Base-by-base conservation (phyloP, 2,329 filamentous ascomycete genomes). In the Shiraia sp. region DNA sequence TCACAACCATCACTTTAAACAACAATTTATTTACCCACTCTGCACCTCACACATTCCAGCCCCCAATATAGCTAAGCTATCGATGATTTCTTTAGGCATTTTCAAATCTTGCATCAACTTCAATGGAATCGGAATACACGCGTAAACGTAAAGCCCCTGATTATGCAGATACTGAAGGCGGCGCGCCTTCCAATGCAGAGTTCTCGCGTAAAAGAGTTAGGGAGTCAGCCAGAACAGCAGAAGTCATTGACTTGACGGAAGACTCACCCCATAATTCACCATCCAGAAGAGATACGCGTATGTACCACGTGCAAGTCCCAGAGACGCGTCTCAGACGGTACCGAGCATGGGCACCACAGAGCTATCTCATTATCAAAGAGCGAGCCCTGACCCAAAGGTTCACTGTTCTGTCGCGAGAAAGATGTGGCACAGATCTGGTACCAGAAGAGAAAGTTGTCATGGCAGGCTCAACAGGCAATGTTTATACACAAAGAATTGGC, bases 381-480 rank as follows among this genome's bases (percentile, higher is more conserved):
- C 73, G 79, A 34, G 78, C 78, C 4, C 61, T 64, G 16, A 75
- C 70, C 5, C 78, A 81, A 50, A 71, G 74, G 63, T 79, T 85
- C 73, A 81, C 79, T 40, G 74, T 84, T 6, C 70, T 85, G 15
- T 73, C 75, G 29, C 74, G 81, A 30, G 70, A 61, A 36, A 67
- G 76, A 8, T 58, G 62, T 26, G 72, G 71, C 4, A 74, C 71
- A 4, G 69, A 73, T 2, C 66, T 74, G 7, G 64, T 62, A 2
- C 78, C 75, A 0, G 66, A 75, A 40, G 82, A 87, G 59, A 68
- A 63, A 2, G 74, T 84, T 38, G 68, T 77, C 15, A 75, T 86
- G 35, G 79, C 80, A 23, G 83, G 83, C 13, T 74, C 76, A 4
- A 84, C 80, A 0, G 82, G 82, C 12, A 85, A 85, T 51, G 66